Conservation (phyloP, 2,329 filamentous ascomycete species). For the Coniella lustricola region DNA sequence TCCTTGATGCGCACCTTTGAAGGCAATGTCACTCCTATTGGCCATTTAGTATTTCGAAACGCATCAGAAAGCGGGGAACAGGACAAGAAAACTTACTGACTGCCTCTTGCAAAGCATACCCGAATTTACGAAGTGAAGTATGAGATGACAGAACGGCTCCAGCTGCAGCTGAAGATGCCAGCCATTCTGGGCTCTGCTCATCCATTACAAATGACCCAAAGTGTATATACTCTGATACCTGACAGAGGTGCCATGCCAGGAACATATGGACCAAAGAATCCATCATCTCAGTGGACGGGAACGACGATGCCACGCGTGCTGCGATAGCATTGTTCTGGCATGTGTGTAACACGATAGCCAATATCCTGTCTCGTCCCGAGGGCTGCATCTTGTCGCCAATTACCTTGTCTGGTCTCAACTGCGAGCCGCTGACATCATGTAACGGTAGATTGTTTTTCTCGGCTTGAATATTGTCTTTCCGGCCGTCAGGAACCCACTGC, state of each 20-base stretch:
- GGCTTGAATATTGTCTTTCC: conserved; percentile 35
- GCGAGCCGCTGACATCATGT: conserved; percentile 30
- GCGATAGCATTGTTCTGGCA: conserved; percentile 44
- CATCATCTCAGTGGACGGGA: conserved; percentile 53
- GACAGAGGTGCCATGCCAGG: conserved; percentile 47
- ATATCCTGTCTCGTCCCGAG: conserved; percentile 51
- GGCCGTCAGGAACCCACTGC: conserved; percentile 39
- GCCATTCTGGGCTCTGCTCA: conserved; percentile 49
- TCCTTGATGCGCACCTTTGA: conserved; percentile 26
- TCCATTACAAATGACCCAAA: conserved; percentile 52
- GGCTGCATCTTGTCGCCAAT: conserved; percentile 37
- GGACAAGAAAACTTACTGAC: conserved; percentile 31
- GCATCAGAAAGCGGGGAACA: not conserved
- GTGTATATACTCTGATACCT: conserved; percentile 56
- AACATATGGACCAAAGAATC: conserved; percentile 57
- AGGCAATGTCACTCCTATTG: conserved; percentile 26
- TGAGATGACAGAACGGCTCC: conserved; percentile 54
- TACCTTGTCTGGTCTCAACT: conserved; percentile 32
- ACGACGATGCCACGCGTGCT: conserved; percentile 50
- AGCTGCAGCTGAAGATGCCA: conserved; percentile 52
- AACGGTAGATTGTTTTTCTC: conserved; percentile 41
- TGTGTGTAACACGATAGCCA: conserved; percentile 56
- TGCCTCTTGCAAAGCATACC: conserved; percentile 47
- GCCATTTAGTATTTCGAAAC: conserved; percentile 7
- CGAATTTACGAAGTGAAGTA: conserved; percentile 52